phyloP scores from a whole-genome alignment of 1,284 basidiomycete genomes.

The Neonothopanus nambi region DNA sequence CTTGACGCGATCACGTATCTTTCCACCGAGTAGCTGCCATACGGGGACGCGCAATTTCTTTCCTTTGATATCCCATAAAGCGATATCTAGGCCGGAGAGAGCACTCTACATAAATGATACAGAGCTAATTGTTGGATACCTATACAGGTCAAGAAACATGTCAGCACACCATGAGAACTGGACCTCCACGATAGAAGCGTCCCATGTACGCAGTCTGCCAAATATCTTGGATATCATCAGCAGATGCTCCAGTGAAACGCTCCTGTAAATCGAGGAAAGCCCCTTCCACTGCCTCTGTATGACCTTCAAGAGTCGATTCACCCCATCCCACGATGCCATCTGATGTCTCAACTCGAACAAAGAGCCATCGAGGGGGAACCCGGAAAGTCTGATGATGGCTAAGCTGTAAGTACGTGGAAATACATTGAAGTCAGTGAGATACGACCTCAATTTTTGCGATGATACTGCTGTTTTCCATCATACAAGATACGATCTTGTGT shows the following conservation, averaged over 20 bases:
- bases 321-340: slow-evolving; percentile 74
- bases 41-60: slow-evolving; percentile 76
- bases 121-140: background rate
- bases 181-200: slow-evolving; percentile 75
- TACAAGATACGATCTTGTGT: no score
- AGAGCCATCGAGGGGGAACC: slow-evolving; percentile 75
- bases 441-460: slow-evolving; percentile 17
- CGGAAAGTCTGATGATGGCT: slow-evolving; percentile 52
- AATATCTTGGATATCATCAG: slow-evolving; percentile 72
- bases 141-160: background rate
- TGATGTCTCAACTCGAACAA: slow-evolving; percentile 71
- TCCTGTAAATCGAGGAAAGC: slow-evolving; percentile 62
- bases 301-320: slow-evolving; percentile 66
- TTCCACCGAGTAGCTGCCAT: slow-evolving; percentile 75
- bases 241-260: slow-evolving; percentile 67
- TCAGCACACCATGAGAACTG: slow-evolving; percentile 66
- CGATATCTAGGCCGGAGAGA: slow-evolving; percentile 41
- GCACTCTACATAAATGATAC: slow-evolving; percentile 29
- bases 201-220: slow-evolving; percentile 68
- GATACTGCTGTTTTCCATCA: slow-evolving; percentile 1
- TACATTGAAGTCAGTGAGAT: background rate
- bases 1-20: slow-evolving; percentile 58
- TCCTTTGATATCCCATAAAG: slow-evolving; percentile 78
- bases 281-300: slow-evolving; percentile 78
- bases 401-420: background rate